These are phyloP conservation scores for Huntiella abstrusa DNA, from an alignment of 2,329 filamentous ascomycete species.

Conservation along the genomic window DNA sequence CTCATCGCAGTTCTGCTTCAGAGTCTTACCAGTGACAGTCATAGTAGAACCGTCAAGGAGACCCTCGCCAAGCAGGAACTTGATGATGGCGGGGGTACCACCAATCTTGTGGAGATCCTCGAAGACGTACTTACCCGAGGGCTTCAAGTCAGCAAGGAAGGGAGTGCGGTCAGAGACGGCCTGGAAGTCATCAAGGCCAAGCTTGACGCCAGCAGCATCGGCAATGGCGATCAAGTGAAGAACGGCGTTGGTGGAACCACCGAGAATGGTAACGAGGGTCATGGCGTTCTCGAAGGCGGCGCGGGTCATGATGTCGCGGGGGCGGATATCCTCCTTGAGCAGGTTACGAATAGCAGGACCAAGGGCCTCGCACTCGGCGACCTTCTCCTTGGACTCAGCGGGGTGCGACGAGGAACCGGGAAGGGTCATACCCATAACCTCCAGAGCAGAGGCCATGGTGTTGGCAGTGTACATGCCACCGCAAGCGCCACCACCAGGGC, in stretches of 20 bases:
- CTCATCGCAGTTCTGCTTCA: conserved; percentile 61
- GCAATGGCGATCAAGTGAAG: conserved; percentile 85
- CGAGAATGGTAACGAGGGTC: conserved; percentile 80
- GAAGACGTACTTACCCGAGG: conserved; percentile 71
- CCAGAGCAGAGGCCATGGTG: conserved; percentile 80
- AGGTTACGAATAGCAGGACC: conserved; percentile 61
- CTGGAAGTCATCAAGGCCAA: conserved; percentile 69
- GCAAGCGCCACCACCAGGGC: conserved; percentile 46
- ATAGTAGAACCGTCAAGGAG: conserved; percentile 60
- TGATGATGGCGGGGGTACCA: conserved; percentile 70
- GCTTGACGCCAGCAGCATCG: conserved; percentile 55
- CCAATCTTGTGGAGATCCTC: conserved; percentile 74
- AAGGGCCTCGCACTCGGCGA: conserved; percentile 67
- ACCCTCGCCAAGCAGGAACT: conserved; percentile 58
- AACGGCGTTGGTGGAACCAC: conserved; percentile 75
- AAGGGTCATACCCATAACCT: conserved; percentile 69
- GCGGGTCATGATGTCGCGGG: conserved; percentile 62
- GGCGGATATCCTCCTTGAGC: conserved; percentile 68
- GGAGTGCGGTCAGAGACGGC: conserved; percentile 66
- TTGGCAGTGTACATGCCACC: conserved; percentile 89
- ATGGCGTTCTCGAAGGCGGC: conserved; percentile 74
- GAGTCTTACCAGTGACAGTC: conserved; percentile 69
- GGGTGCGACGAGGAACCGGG: conserved; percentile 74
- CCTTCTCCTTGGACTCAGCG: conserved; percentile 63
- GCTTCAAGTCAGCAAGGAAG: conserved; percentile 70